phyloP scores from a whole-genome alignment of 2,329 filamentous ascomycete genomes.

The Xylariaceae sp. region DNA sequence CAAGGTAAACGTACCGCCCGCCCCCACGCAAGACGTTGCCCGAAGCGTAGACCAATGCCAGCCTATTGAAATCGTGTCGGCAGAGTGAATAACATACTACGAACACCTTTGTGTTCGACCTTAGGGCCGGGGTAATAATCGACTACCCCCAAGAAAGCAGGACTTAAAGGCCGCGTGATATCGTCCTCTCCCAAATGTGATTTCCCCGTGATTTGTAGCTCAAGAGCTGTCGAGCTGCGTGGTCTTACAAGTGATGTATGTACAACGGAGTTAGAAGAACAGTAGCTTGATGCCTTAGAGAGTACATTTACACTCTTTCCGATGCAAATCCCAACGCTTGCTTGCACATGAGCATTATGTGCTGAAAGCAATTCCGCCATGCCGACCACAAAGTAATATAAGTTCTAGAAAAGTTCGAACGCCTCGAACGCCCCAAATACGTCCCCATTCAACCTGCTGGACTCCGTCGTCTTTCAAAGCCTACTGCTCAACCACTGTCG shows the following conservation, averaged over 20 bases:
- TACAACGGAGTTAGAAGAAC: conserved; percentile 13
- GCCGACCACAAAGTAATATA: conserved; percentile 9
- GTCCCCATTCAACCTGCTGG: conserved; percentile 1
- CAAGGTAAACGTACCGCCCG: too few species aligned
- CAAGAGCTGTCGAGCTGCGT: not conserved
- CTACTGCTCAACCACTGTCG: not conserved
- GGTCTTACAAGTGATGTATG: conserved; percentile 5
- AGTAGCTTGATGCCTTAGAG: not conserved
- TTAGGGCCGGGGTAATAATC: not conserved
- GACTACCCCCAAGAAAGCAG: too few species aligned
- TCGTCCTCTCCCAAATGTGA: not conserved
- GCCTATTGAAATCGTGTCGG: too few species aligned
- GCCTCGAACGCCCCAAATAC: not conserved
- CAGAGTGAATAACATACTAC: too few species aligned
- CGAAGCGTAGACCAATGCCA: too few species aligned
- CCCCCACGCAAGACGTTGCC: too few species aligned
- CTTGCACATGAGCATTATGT: conserved; percentile 8
- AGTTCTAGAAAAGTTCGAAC: conserved; percentile 14
- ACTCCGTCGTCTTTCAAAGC: not conserved
- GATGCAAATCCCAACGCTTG: conserved; percentile 19
- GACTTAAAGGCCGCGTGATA: not conserved
- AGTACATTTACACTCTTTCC: conserved; percentile 8
- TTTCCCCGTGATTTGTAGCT: not conserved
- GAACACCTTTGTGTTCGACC: too few species aligned
- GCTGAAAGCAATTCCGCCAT: conserved; percentile 5